Conservation (phyloP, 352 stramenopile species). For the Pythium utonaiense region DNA sequence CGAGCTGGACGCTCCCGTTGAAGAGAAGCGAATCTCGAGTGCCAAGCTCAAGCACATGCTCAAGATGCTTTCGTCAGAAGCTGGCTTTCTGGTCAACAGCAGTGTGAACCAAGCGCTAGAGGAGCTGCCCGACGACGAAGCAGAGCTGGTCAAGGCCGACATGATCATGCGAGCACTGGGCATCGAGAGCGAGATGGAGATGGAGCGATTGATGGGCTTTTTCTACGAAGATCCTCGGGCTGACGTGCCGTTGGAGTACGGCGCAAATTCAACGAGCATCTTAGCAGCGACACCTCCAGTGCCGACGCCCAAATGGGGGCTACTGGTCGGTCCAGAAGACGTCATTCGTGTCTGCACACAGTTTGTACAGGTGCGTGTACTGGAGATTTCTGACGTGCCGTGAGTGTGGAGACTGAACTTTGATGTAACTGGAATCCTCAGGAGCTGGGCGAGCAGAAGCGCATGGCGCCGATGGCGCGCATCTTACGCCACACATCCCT, state of each 20-base stretch:
- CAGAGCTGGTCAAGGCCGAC: slow-evolving; percentile 83
- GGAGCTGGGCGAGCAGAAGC: slow-evolving; percentile 75
- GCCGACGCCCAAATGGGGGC: slow-evolving; percentile 43
- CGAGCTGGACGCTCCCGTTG: slow-evolving; percentile 38
- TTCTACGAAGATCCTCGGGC: slow-evolving; percentile 73
- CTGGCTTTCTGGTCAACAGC: slow-evolving; percentile 85
- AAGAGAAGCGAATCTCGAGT: slow-evolving; percentile 66
- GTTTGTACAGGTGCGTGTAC: slow-evolving; percentile 82
- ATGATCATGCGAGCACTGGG: slow-evolving; percentile 86
- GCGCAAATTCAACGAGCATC: slow-evolving; percentile 2
- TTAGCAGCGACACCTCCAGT: slow-evolving; percentile 7
- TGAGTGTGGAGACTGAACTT: background rate
- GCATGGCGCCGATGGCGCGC: slow-evolving; percentile 37
- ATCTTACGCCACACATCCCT: slow-evolving; percentile 34
- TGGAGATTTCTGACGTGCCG: slow-evolving; percentile 7
- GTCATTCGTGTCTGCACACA: slow-evolving; percentile 84
- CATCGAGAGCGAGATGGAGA: slow-evolving; percentile 83
- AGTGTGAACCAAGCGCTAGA: slow-evolving; percentile 80
- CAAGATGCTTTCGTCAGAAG: slow-evolving; percentile 78
- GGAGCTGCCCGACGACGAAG: slow-evolving; percentile 63
- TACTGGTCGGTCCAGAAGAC: slow-evolving; percentile 80
- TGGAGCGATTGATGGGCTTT: slow-evolving; percentile 76
- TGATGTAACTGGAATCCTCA: slow-evolving; percentile 15
- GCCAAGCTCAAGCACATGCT: slow-evolving; percentile 89
- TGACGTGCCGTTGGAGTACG: slow-evolving; percentile 41